Percentiles rank a stretch among this genome's conserved stretches.
phyloP scores from a whole-genome alignment of 1,284 basidiomycete species.

The Cutaneotrichosporon cavernicola region DNA sequence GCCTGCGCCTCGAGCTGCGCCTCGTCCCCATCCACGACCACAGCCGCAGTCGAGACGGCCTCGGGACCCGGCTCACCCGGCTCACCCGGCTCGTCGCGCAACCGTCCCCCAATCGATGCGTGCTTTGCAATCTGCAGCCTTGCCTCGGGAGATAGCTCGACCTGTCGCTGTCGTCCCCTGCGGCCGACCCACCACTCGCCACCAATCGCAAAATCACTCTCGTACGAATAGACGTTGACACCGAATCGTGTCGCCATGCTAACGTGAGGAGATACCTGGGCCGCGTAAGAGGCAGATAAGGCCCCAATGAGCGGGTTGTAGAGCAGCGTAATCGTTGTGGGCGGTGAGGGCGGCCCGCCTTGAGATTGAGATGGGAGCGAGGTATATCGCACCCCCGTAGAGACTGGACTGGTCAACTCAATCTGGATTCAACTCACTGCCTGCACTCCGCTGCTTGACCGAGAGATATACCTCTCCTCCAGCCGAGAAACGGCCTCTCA shows the following conservation, averaged over 20 bases:
- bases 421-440: constrained; percentile 60
- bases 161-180: constrained; percentile 16
- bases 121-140: constrained; percentile 15
- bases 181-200: constrained; percentile 86
- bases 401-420: constrained; percentile 60
- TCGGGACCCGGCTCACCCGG: constrained; percentile 10
- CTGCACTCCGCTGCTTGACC: constrained; percentile 86
- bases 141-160: constrained; percentile 22
- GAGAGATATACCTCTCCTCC: constrained; percentile 95
- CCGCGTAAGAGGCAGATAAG: constrained; percentile 85
- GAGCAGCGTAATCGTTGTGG: constrained; percentile 88
- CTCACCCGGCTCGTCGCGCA: constrained; percentile 18
- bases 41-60: not conserved
- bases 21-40: not conserved
- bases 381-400: constrained; percentile 87
- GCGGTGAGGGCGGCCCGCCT: constrained; percentile 63
- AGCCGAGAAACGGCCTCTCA: constrained; percentile 83
- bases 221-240: constrained; percentile 95
- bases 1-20: constrained; percentile 2
- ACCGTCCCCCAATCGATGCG: constrained; percentile 16
- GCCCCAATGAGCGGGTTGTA: constrained; percentile 98
- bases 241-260: constrained; percentile 87
- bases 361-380: constrained; percentile 45
- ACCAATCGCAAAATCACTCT: constrained; percentile 93
- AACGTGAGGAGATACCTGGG: constrained; percentile 81